phyloP scores from a whole-genome alignment of 805 yeast genomes.

The Lachancea mirantina region DNA sequence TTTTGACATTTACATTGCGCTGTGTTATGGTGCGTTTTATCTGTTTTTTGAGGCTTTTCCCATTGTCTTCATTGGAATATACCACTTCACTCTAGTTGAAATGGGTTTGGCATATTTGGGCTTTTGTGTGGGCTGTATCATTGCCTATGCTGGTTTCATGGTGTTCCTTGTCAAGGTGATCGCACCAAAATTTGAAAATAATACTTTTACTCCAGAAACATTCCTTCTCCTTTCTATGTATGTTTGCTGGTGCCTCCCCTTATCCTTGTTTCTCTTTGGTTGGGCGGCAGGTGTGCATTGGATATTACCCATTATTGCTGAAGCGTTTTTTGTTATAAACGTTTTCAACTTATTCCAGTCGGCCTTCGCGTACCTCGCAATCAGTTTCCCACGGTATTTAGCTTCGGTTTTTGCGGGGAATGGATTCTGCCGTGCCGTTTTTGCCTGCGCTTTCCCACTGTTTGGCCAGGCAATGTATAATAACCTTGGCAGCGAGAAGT shows the following conservation, averaged over 20 bases:
- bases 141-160: conserved; percentile 32
- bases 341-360: conserved; percentile 46
- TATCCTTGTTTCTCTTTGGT: conserved; percentile 42
- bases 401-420: conserved; percentile 59
- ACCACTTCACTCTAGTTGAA: conserved; percentile 43
- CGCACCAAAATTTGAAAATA: conserved; percentile 22
- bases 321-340: conserved; percentile 34
- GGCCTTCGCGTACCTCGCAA: conserved; percentile 42
- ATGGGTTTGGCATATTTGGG: conserved; percentile 44
- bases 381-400: conserved; percentile 41
- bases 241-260: conserved; percentile 38
- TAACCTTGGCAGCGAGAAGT: conserved; percentile 41
- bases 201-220: conserved; percentile 35
- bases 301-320: conserved; percentile 43
- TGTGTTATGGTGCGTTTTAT: conserved; percentile 47
- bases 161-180: conserved; percentile 23
- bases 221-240: conserved; percentile 36
- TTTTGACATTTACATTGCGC: conserved; percentile 44
- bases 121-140: conserved; percentile 39
- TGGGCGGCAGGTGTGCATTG: conserved; percentile 47
- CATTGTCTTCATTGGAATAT: conserved; percentile 39
- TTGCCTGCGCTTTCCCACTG: conserved; percentile 57
- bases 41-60: conserved; percentile 60
- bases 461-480: conserved; percentile 56
- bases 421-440: conserved; percentile 41